Conservation (phyloP, 1,284 basidiomycete species). For the Omphalotus olearius region DNA sequence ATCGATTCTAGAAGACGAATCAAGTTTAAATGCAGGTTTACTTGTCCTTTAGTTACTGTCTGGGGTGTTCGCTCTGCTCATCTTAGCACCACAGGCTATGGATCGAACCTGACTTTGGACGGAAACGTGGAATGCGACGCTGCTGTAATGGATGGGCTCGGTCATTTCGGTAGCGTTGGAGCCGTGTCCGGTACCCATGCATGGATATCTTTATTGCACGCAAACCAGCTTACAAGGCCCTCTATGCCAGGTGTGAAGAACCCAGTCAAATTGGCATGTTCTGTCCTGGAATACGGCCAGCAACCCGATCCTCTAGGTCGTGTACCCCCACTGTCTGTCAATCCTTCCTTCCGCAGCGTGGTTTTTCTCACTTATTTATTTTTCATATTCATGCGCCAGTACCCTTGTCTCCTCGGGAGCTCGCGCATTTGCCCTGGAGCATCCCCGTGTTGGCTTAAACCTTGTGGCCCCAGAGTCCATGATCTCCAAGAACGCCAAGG, state of each 20-base stretch:
- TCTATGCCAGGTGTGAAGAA: conserved; percentile 52
- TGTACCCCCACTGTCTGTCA: conserved; percentile 58
- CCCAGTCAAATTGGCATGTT: conserved; percentile 55
- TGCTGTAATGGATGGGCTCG: conserved; percentile 58
- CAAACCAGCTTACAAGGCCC: not conserved
- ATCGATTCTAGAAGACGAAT: conserved; percentile 53
- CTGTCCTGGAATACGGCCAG: conserved; percentile 49
- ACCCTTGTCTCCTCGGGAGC: conserved; percentile 53
- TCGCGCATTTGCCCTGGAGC: conserved; percentile 35
- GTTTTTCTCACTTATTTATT: conserved; percentile 21
- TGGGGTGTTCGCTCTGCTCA: too few relatives aligned
- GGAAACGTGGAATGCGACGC: conserved; percentile 78
- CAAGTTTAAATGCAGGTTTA: conserved; percentile 62
- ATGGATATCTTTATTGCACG: not conserved
- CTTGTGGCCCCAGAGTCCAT: conserved; percentile 40
- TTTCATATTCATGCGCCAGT: conserved; percentile 23
- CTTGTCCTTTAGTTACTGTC: not conserved
- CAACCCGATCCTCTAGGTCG: conserved; percentile 52
- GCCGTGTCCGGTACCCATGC: conserved; percentile 52
- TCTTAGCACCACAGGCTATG: conserved; percentile 43
- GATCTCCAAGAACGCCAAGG: conserved; percentile 41
- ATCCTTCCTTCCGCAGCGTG: conserved; percentile 15
- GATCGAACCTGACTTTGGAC: conserved; percentile 67
- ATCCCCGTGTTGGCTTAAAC: conserved; percentile 23
- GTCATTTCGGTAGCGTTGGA: conserved; percentile 64